These are phyloP conservation scores for Amylostereum areolatum DNA, from an alignment of 1,284 basidiomycete species.

Conservation along the genomic window DNA sequence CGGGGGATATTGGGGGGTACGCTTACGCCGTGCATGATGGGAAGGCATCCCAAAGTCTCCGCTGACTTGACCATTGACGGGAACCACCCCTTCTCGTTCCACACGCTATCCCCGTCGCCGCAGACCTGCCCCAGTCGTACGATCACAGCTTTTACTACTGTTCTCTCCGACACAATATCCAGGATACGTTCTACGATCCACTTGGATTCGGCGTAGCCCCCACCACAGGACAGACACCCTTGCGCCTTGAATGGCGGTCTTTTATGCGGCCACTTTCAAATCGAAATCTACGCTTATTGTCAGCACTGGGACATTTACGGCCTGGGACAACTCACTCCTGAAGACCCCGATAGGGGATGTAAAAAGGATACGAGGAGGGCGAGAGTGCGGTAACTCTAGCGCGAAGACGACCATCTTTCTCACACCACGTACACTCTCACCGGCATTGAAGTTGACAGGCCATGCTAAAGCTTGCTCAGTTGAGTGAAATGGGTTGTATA, in stretches of 20 bases:
- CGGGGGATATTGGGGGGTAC: background rate
- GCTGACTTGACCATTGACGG: conserved; percentile 27
- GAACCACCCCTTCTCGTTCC: conserved; percentile 40
- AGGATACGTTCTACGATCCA: conserved; percentile 31
- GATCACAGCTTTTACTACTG: conserved; percentile 20
- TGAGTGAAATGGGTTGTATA: background rate
- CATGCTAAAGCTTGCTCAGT: conserved; percentile 19
- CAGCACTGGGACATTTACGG: no score
- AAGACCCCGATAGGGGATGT: conserved; percentile 27
- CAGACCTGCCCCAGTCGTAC: conserved; percentile 40
- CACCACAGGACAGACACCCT: conserved; percentile 20
- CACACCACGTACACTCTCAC: conserved; percentile 13
- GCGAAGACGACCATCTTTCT: conserved; percentile 19
- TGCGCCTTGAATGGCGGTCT: conserved; percentile 10
- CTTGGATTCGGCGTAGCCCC: conserved; percentile 34
- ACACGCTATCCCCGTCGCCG: conserved; percentile 30
- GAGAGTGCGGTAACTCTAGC: conserved; percentile 17
- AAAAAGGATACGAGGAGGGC: conserved; percentile 24
- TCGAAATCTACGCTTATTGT: no score
- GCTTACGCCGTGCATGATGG: conserved; percentile 1
- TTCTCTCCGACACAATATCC: conserved; percentile 14
- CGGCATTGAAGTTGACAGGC: conserved; percentile 29
- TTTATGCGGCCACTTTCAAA: no score
- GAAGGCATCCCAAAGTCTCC: background rate
- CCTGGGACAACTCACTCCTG: no score